Conservation (phyloP, 23 red algal genomes). For the Chondrus crispus region DNA sequence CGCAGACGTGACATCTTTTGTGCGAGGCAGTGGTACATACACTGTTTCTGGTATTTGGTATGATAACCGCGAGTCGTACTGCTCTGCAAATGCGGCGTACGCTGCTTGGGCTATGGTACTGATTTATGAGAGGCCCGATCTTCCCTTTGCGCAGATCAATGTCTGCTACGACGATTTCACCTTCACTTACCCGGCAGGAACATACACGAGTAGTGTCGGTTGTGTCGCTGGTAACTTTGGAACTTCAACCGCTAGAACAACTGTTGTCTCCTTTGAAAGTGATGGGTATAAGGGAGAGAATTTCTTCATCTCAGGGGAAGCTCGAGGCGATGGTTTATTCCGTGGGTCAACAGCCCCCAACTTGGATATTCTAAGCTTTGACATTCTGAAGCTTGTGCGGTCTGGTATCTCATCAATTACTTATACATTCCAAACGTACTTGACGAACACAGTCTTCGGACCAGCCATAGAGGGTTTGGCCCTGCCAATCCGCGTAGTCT, state of each 20-base stretch:
- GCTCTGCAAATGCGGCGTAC: not conserved
- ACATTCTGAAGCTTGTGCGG: not conserved
- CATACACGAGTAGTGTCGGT: constrained; percentile 16
- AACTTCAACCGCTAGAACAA: not conserved
- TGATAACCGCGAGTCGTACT: not conserved
- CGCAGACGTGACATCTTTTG: constrained; percentile 5
- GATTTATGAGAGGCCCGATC: not conserved
- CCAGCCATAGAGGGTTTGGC: constrained; percentile 8
- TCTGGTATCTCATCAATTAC: not conserved
- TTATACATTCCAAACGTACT: constrained; percentile 18
- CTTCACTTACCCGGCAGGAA: constrained; percentile 23
- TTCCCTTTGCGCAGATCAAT: constrained; percentile 11
- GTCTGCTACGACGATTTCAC: constrained; percentile 27
- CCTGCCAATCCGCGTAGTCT: constrained; percentile 17
- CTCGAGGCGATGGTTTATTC: constrained; percentile 17
- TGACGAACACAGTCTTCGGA: not conserved
- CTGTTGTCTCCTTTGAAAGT: constrained; percentile 18
- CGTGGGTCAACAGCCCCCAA: not conserved
- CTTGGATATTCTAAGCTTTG: constrained; percentile 14
- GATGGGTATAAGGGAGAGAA: constrained; percentile 27
- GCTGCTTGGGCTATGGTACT: constrained; percentile 12
- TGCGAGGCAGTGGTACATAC: not conserved
- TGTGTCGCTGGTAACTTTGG: not conserved
- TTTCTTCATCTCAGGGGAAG: constrained; percentile 13
- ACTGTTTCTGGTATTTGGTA: constrained; percentile 16